Evolutionary conservation across 2,329 filamentous ascomycete species (phyloP).

Genomic region (Fusarium staphyleae): DNA sequence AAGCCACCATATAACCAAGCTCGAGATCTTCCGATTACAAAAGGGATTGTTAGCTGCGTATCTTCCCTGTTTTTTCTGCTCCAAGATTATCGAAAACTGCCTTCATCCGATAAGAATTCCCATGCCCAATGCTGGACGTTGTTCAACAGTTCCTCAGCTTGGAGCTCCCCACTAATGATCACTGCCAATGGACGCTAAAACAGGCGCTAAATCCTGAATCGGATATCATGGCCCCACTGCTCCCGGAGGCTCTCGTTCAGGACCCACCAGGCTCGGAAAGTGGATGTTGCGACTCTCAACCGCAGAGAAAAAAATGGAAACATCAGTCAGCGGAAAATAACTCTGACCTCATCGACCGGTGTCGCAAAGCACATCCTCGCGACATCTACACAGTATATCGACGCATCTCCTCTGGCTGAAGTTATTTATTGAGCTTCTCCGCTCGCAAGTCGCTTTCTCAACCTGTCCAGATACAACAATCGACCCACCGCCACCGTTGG

Average conservation of each 20-base stretch:
- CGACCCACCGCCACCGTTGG: background rate
- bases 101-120: background rate
- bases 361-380: background rate
- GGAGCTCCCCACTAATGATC: background rate
- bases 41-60: background rate
- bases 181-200: background rate
- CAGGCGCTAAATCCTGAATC: background rate
- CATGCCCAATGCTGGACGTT: background rate
- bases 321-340: constrained; percentile 5
- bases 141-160: background rate
- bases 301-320: constrained; percentile 2
- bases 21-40: background rate
- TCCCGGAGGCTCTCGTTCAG: background rate
- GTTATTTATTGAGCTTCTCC: background rate
- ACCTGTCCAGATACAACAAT: background rate
- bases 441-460: background rate
- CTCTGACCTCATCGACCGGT: constrained; percentile 30
- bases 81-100: too few species aligned
- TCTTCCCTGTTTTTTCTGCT: background rate
- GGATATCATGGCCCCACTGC: constrained; percentile 1
- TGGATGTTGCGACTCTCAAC: constrained; percentile 7
- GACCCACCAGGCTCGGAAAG: constrained; percentile 7
- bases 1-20: background rate
- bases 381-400: too few species aligned
- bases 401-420: background rate